Conservation (phyloP, 192 early-diverging fungal species). For the Linnemannia hyalina region DNA sequence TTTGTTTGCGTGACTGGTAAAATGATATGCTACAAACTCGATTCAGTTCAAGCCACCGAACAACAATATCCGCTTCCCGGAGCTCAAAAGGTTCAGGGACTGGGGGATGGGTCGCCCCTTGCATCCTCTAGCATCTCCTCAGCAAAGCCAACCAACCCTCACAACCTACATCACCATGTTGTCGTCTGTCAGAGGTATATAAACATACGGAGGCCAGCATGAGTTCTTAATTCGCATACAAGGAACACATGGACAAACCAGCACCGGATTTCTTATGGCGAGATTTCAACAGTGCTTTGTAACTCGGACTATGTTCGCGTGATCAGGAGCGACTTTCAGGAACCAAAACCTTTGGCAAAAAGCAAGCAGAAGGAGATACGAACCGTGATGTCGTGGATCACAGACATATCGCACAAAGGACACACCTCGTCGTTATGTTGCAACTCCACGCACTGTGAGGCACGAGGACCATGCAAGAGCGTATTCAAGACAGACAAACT, state of each 20-base stretch:
- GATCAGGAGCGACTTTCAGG: not conserved
- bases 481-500: not conserved
- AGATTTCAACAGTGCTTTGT: not conserved
- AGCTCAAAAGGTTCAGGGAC: not conserved
- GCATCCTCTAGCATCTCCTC: slow-evolving; percentile 4
- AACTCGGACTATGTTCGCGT: not conserved
- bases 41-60: not conserved
- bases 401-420: not conserved
- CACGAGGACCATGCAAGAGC: not conserved
- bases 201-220: not conserved
- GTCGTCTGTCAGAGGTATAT: slow-evolving; percentile 28
- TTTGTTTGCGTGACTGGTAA: slow-evolving; percentile 18
- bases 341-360: not conserved
- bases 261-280: not conserved
- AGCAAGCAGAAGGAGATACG: not conserved
- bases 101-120: too few relatives aligned
- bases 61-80: slow-evolving; percentile 5
- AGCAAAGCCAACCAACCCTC: not conserved
- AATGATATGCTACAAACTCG: not conserved
- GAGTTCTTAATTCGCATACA: not conserved
- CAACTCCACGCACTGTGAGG: not conserved
- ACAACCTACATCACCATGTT: slow-evolving; percentile 14
- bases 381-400: not conserved
- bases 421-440: not conserved
- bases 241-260: not conserved